Percentiles rank a stretch among this genome's conserved stretches.
Conservation (phyloP, 208 protist species). For the Giardia duodenalis region DNA sequence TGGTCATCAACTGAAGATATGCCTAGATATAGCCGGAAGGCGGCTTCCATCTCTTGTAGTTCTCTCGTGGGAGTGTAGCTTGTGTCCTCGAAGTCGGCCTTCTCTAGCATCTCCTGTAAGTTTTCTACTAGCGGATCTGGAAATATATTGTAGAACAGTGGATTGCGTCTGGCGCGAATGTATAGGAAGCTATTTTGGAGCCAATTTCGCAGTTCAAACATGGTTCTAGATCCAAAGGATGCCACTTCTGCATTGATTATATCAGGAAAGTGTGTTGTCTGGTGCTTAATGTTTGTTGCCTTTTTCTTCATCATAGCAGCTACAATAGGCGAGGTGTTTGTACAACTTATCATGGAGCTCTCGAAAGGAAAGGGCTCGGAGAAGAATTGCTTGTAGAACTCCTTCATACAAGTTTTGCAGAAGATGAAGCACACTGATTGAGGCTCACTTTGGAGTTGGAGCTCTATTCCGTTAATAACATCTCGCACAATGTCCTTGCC, state of each 20-base stretch:
- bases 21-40: neutral
- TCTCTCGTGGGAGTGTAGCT: neutral
- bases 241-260: neutral
- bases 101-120: neutral
- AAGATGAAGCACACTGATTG: neutral
- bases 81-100: neutral
- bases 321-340: neutral
- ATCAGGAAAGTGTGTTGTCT: constrained; percentile 1
- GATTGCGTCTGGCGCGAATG: constrained; percentile 11
- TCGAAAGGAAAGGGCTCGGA: constrained; percentile 12
- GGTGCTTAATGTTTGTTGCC: neutral
- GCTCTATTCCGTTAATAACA: neutral
- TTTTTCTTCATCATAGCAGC: constrained; percentile 9
- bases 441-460: neutral
- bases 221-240: neutral
- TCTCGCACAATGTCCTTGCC: neutral
- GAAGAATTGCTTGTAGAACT: constrained; percentile 11
- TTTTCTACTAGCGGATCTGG: neutral
- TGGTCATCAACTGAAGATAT: neutral
- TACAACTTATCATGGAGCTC: neutral
- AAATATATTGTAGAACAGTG: neutral
- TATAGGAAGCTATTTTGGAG: neutral
- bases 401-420: neutral
- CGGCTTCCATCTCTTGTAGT: neutral
- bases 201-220: constrained; percentile 8